These are phyloP conservation scores for Grifola frondosa DNA, from an alignment of 1,284 basidiomycete genomes.

Conservation along the genomic window DNA sequence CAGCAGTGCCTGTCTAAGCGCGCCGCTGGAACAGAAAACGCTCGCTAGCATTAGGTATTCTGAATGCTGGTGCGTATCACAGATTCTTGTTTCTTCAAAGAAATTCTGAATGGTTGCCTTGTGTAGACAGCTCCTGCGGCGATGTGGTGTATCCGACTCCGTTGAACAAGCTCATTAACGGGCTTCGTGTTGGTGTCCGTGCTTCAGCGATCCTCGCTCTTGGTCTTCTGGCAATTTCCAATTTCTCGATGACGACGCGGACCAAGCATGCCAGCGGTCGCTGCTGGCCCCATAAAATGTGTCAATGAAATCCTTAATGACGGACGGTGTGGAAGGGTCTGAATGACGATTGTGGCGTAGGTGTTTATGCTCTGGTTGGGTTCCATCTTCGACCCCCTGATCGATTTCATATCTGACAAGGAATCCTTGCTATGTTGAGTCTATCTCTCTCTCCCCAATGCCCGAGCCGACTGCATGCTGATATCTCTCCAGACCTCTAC, in stretches of 20 bases:
- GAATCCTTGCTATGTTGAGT: background rate
- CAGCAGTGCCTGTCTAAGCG: slow-evolving; percentile 12
- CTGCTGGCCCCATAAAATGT: background rate
- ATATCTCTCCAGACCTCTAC: slow-evolving; percentile 42
- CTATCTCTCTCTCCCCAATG: background rate
- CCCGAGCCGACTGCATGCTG: background rate
- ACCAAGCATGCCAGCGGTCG: too few species aligned
- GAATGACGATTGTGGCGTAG: too few species aligned
- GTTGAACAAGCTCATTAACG: slow-evolving; percentile 31
- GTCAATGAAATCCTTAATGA: slow-evolving; percentile 14
- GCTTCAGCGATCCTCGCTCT: background rate
- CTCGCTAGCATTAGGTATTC: slow-evolving; percentile 19
- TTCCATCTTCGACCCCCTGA: slow-evolving; percentile 8
- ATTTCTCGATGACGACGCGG: slow-evolving; percentile 5
- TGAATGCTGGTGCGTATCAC: slow-evolving; percentile 19
- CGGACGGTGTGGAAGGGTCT: too few species aligned
- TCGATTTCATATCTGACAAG: slow-evolving; percentile 16
- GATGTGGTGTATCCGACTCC: slow-evolving; percentile 51
- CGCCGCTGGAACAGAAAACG: slow-evolving; percentile 14
- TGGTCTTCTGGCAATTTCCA: background rate
- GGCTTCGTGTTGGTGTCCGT: too few species aligned
- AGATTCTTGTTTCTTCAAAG: background rate
- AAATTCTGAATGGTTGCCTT: too few species aligned
- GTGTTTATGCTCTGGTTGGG: too few species aligned
- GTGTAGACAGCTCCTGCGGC: slow-evolving; percentile 34